These are phyloP conservation scores for Sparassis latifolia DNA, from an alignment of 1,284 basidiomycete species.

Conservation along the genomic window DNA sequence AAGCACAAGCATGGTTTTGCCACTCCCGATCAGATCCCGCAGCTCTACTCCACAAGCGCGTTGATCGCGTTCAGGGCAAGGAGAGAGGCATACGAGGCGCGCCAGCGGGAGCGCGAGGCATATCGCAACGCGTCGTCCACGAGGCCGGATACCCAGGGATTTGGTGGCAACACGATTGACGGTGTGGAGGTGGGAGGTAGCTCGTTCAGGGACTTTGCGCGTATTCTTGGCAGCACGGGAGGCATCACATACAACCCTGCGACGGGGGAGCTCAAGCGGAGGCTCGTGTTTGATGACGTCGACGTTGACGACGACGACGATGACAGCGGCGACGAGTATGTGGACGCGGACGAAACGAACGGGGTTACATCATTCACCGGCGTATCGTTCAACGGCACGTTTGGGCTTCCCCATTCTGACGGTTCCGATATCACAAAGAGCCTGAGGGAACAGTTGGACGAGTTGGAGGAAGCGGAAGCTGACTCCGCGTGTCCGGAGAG, in stretches of 20 bases:
- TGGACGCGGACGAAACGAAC: constrained; percentile 42
- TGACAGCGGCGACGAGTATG: constrained; percentile 46
- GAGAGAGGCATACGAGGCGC: constrained; percentile 46
- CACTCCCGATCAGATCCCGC: constrained; percentile 64
- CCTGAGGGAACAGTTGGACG: constrained; percentile 54
- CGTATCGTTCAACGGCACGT: constrained; percentile 42
- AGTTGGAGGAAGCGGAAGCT: constrained; percentile 42
- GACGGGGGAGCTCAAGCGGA: constrained; percentile 38
- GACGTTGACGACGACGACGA: constrained; percentile 49
- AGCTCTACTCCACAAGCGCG: constrained; percentile 60
- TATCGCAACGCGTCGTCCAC: constrained; percentile 16
- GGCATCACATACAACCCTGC: constrained; percentile 55
- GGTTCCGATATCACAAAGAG: constrained; percentile 43
- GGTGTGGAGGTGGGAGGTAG: neutral
- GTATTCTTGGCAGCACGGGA: constrained; percentile 41
- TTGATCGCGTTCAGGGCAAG: constrained; percentile 54
- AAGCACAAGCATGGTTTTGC: constrained; percentile 65
- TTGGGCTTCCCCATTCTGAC: constrained; percentile 29
- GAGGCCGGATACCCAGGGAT: neutral
- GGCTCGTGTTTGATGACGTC: constrained; percentile 20
- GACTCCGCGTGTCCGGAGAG: constrained; percentile 13
- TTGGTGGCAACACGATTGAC: neutral
- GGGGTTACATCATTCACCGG: constrained; percentile 28
- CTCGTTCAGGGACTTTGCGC: constrained; percentile 20
- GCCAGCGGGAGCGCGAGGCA: constrained; percentile 39